Base-by-base conservation (phyloP, 345 rosid genomes). In the Populus deltoides region DNA sequence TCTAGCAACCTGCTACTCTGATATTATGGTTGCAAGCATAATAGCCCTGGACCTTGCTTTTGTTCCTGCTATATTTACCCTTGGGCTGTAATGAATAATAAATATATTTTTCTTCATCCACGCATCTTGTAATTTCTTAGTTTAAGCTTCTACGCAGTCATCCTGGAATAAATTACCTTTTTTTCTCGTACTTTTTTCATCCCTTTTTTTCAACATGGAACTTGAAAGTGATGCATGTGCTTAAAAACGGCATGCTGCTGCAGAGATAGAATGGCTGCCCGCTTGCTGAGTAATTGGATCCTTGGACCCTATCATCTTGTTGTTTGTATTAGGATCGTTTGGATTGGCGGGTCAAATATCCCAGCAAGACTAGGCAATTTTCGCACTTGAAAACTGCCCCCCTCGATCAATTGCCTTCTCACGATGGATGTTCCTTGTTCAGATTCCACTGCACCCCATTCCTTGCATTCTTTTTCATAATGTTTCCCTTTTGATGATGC, bases 1-100 rank as follows among this genome's bases (percentile, higher is more conserved):
- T 81, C 68, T 31, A 49, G 73, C 39, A 69, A 5, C 47, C 65
- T 63, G 47, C 73, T 78, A 31, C 17, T 39, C 35, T 73, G 33
- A 25, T 70, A 35, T 79, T 57, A 18, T 73, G n/a, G 13, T 39
- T 24, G 29, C 65, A 59, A 29, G 65, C 27, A 9, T 59, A 24
- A 59, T 59, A 59, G 61, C 61, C 25, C 2, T 3, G 25, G 61
- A 22, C 3, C 63, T n/a, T 59, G 12, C 24, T 9, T 59, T 59
- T 59, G 29, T 59, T 59, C 29, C 65, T 59, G 2, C 65, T 4
- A 59, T 59, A 59, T 15, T 59, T 67, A 16, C 70, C 41, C 53
- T 33, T 67, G 27, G 12, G 76, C 63, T 53, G 55, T 57, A 27
- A 17, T 59, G 65, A 59, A n/a, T 59, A n/a, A 59, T 59, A 59